Evolutionary conservation across 139 green algal genomes (phyloP), one percentile per base, ranked within the genome.

Genomic region (Coelastrella sp.): DNA sequence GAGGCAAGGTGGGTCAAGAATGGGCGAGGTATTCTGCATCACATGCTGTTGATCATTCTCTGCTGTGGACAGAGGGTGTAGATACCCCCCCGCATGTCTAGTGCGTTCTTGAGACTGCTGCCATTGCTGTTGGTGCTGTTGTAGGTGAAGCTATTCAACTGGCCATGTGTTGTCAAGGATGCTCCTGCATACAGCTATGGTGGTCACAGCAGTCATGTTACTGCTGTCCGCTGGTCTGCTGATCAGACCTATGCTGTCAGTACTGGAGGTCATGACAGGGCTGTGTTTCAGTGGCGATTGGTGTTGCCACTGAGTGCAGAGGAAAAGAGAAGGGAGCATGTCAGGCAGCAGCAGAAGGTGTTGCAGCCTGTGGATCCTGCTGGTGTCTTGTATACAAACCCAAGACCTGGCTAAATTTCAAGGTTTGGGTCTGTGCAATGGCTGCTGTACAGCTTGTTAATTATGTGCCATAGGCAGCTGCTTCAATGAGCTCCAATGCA

Each of bases 181-280:
- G 89, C 88, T 17, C 88, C 88, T 21, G 50, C 32, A n/a, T 57
- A 48, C n/a, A 57, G 48, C 30, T 90, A 89, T 50, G 43, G 63
- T 19, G 90, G 90, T n/a, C 90, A 93, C 83, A 89, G 83, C 51
- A 79, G 60, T 40, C 90, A 93, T 66, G 90, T 92, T 4, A 92
- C 81, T 48, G 79, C 64, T 45, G 88, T 93, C 21, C 73, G 84
- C 41, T 89, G 85, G 85, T 84, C 71, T 41, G 59, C 79, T 43
- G 40, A 83, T 40, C 59, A 67, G 32, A 66, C 23, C 2, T 77
- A 82, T 34, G 85, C 82, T 57, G 89, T 93, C 32, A 87, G 75
- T 27, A 77, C 68, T 35, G 87, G 87, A 35, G 83, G 87, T 13
- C 86, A 87, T 62, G 87, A 91, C 38, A 51, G 85, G 9, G 63